Evolutionary conservation across 2,329 filamentous ascomycete genomes (phyloP), one percentile per base, ranked within the genome.

Genomic region (Xylariaceae sp.): DNA sequence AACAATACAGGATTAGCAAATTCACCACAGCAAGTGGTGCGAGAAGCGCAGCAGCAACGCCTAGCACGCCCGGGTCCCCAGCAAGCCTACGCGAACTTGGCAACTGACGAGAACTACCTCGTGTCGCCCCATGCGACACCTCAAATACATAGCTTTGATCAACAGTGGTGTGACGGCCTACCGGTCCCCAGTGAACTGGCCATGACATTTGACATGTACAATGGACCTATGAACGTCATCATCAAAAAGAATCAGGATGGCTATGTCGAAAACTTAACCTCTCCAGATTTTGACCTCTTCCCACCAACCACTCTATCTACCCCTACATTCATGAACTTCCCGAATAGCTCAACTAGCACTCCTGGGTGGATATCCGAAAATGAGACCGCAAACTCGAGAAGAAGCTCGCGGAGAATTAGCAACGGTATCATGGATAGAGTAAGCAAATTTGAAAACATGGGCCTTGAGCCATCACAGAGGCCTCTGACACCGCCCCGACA

Each of bases 21-120:
- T 66, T 81, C 77, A 76, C 77, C 78, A 82, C 89, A 92, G 83
- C 88, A 91, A 83, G 81, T 85, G 77, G 83, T 91, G 86, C 88
- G 87, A 87, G 89, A 90, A 89, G 83, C 88, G 86, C 91, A 93
- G 84, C 85, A 90, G 86, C 89, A 92, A 80, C 85, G 84, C 83
- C 82, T 85, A 82, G 83, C 84, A 83, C 86, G 89, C 85, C 88
- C 88, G 84, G 87, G 88, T 82, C 80, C 71, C 53, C 74, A 73
- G 68, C 66, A 73, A 58, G 63, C 65, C 53, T 69, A 67, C 64
- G 62, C 63, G 62, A 68, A 70, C 67, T 69, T 69, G 61, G 67
- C 65, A 62, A 64, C 53, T 57, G 76, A 75, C 73, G 83, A 83
- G 69, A 79, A 75, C 72, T 86, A 82, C 65, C 72, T 84, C 33